phyloP scores from a whole-genome alignment of 352 stramenopile species.

The Albugo candida region DNA sequence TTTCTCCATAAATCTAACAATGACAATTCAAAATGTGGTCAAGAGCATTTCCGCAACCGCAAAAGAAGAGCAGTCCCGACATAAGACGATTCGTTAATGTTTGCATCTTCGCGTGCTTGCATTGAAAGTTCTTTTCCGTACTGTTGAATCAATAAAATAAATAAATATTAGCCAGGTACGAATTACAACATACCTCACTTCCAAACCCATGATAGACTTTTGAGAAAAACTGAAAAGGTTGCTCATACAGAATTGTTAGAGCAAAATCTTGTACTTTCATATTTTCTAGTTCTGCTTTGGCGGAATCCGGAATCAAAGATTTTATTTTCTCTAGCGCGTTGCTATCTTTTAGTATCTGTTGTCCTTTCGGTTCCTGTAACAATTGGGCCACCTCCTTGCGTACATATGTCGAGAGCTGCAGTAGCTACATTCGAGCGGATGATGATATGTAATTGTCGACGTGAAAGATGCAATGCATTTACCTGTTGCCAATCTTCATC shows the following conservation, averaged over 20 bases:
- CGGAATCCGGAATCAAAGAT: no score
- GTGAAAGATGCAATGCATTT: no score
- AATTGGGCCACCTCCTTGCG: no score
- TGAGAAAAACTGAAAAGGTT: conserved; percentile 46
- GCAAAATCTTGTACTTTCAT: conserved; percentile 65
- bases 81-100: conserved; percentile 62
- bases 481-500: no score
- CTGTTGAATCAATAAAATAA: conserved; percentile 10
- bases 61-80: conserved; percentile 13
- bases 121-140: conserved; percentile 70
- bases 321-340: no score
- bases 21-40: background rate
- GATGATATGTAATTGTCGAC: no score
- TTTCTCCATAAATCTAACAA: conserved; percentile 62
- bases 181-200: conserved; percentile 17
- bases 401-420: no score
- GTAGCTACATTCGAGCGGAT: no score
- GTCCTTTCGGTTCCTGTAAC: no score
- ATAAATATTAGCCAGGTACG: conserved; percentile 1
- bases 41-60: background rate
- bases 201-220: conserved; percentile 40
- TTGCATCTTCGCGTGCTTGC: conserved; percentile 54
- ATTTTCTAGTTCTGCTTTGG: conserved; percentile 27
- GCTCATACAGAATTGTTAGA: conserved; percentile 55
- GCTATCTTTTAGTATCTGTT: no score